Evolutionary conservation across 2,329 filamentous ascomycete species (phyloP), one percentile per base, ranked within the genome.

Genomic region (Talaromyces verruculosus): DNA sequence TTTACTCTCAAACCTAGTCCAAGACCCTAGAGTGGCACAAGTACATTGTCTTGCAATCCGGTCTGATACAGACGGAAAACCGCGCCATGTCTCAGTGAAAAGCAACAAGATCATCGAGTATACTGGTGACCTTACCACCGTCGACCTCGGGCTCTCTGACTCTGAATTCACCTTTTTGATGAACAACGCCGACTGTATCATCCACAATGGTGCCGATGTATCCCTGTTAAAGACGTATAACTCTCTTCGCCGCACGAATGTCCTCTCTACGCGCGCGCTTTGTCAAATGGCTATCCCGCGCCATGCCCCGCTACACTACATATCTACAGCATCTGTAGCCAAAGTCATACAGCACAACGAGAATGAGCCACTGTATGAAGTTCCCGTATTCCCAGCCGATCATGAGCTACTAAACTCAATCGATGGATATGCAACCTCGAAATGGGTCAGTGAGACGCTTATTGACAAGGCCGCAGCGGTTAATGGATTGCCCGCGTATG

Each of bases 171-270:
- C 3, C 0, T 45, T 25, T 0, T 68, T 85, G 1, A 71, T 72
- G n/a, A 30, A 57, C 3, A 55, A 69, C 3, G 77, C 73, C 1
- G 77, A 83, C 68, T 70, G 82, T 3, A 82, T 89, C 60, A 82
- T 90, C 30, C 88, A 86, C 72, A 79, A 76, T 61, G 84, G 81
- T 7, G 82, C 82, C n/a, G 76, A 79, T n/a, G 68, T 71, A 17
- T 74, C 71, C 0, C 72, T 70, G 58, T 57, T 71, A 58, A 71
- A 78, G 28, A 70, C 61, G 7, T 79, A 78, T 65, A 55, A 65
- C 2, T 62, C 64, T 2, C 68, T 79, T 0, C 69, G 70, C 1
- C 5, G 51, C 0, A 25, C 68, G 1, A 79, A 78, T 64, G 57
- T 76, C 1, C 19, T 53, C 0, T 70, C 74, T 0, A 76, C 72